Evolutionary conservation across 2,329 filamentous ascomycete genomes (phyloP).

Genomic region (Ophiostoma montium): DNA sequence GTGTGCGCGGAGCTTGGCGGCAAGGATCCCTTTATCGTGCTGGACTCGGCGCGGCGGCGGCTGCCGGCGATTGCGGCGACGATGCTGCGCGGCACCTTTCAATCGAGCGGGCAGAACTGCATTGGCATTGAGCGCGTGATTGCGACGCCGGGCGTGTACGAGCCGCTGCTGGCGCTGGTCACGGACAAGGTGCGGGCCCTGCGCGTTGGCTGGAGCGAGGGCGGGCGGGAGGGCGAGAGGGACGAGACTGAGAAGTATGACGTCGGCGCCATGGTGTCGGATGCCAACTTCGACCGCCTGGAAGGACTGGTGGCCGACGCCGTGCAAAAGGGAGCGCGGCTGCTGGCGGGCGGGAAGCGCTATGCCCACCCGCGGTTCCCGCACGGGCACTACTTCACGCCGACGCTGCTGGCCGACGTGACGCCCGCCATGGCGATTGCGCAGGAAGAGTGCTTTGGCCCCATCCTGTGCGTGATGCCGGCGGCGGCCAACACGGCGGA

Average conservation of each 20-base stretch:
- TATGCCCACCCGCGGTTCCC: conserved; percentile 59
- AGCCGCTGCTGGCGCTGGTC: conserved; percentile 54
- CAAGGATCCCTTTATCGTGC: conserved; percentile 82
- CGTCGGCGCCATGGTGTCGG: conserved; percentile 81
- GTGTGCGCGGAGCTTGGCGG: conserved; percentile 86
- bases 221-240: background rate
- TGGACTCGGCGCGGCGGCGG: conserved; percentile 54
- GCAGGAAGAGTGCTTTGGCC: conserved; percentile 83
- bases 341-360: conserved; percentile 67
- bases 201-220: conserved; percentile 49
- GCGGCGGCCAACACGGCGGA: conserved; percentile 43
- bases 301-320: conserved; percentile 67
- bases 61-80: conserved; percentile 64
- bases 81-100: conserved; percentile 84
- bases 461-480: conserved; percentile 75
- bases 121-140: conserved; percentile 93
- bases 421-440: conserved; percentile 76
- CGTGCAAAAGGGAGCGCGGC: conserved; percentile 60
- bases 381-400: conserved; percentile 78
- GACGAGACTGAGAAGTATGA: conserved; percentile 47
- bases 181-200: conserved; percentile 60
- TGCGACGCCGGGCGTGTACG: conserved; percentile 62
- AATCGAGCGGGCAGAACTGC: conserved; percentile 93
- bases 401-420: conserved; percentile 84
- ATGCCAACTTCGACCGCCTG: conserved; percentile 57